Conservation (phyloP, 2,329 filamentous ascomycete genomes). For the Lachnellula hyalina region DNA sequence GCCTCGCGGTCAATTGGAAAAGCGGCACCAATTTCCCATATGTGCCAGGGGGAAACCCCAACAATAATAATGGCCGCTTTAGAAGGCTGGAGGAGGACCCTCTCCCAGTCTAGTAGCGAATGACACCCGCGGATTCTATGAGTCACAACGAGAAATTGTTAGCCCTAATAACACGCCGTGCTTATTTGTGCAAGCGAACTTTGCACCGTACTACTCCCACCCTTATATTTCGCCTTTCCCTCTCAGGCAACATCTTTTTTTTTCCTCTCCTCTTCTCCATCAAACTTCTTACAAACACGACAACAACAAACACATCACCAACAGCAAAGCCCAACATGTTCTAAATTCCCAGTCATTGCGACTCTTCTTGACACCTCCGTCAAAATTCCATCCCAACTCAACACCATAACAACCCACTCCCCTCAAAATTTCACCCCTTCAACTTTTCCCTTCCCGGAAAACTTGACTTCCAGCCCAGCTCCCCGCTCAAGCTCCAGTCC, state of each 20-base stretch:
- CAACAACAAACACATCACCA: constrained; percentile 35
- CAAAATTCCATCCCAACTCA: constrained; percentile 48
- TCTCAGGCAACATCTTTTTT: not conserved
- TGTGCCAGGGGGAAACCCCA: too few species aligned
- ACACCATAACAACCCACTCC: constrained; percentile 37
- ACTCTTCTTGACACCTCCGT: constrained; percentile 33
- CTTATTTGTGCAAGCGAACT: too few species aligned
- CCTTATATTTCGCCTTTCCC: not conserved
- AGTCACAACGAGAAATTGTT: too few species aligned
- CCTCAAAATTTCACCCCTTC: constrained; percentile 41
- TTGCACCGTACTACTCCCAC: too few species aligned
- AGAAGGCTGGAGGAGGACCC: too few species aligned
- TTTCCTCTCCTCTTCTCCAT: constrained; percentile 32
- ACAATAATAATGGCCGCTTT: too few species aligned
- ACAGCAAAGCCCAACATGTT: constrained; percentile 46
- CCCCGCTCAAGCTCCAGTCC: constrained; percentile 51
- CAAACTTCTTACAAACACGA: constrained; percentile 33
- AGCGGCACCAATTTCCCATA: too few species aligned
- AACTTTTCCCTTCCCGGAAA: constrained; percentile 52
- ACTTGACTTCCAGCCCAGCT: constrained; percentile 64
- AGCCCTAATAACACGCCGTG: too few species aligned
- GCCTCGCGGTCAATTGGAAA: too few species aligned
- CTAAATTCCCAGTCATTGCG: constrained; percentile 45
- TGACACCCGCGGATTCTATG: too few species aligned
- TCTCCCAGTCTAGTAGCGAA: too few species aligned